Conservation (phyloP, 805 yeast species). For the Wickerhamiella azyma region DNA sequence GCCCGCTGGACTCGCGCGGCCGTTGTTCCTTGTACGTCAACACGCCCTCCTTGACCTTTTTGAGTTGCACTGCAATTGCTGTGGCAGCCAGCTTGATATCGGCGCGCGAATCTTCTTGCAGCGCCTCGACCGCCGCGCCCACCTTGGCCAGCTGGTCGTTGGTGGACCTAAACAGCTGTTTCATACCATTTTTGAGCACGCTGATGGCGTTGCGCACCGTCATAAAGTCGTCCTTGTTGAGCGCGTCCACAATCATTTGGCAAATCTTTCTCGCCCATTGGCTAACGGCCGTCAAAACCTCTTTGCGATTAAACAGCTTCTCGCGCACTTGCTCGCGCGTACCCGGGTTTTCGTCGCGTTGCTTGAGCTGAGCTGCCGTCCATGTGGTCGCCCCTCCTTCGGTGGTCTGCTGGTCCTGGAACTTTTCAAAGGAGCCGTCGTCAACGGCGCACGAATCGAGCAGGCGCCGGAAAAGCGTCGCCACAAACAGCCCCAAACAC, state of each 20-base stretch:
- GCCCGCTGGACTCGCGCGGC: background rate
- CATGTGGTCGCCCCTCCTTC: slow-evolving; percentile 9
- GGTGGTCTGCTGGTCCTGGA: background rate
- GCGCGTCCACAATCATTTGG: slow-evolving; percentile 30
- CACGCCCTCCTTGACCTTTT: background rate
- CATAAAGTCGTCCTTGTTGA: slow-evolving; percentile 45
- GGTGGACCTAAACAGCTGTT: slow-evolving; percentile 18
- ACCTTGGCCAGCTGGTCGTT: slow-evolving; percentile 44
- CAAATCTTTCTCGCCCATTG: slow-evolving; percentile 17
- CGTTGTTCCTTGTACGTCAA: too few species aligned
- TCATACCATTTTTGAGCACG: slow-evolving; percentile 42
- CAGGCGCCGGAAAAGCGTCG: background rate
- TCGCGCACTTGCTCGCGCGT: slow-evolving; percentile 12
- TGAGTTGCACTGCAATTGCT: slow-evolving; percentile 19
- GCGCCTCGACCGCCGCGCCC: slow-evolving; percentile 32
- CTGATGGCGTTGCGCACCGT: slow-evolving; percentile 69
- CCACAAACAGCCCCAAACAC: slow-evolving; percentile 59
- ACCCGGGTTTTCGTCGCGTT: background rate
- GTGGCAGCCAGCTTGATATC: slow-evolving; percentile 67
- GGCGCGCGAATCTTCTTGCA: slow-evolving; percentile 50
- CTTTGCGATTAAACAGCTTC: slow-evolving; percentile 20
- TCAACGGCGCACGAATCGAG: too few species aligned
- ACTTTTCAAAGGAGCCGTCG: background rate
- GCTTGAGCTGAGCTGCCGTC: slow-evolving; percentile 9
- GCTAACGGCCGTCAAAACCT: slow-evolving; percentile 17